Percentiles rank a stretch among this genome's conserved stretches.
These are phyloP conservation scores for Rosa multiflora DNA, from an alignment of 306 rosid species.

Conservation along the genomic window DNA sequence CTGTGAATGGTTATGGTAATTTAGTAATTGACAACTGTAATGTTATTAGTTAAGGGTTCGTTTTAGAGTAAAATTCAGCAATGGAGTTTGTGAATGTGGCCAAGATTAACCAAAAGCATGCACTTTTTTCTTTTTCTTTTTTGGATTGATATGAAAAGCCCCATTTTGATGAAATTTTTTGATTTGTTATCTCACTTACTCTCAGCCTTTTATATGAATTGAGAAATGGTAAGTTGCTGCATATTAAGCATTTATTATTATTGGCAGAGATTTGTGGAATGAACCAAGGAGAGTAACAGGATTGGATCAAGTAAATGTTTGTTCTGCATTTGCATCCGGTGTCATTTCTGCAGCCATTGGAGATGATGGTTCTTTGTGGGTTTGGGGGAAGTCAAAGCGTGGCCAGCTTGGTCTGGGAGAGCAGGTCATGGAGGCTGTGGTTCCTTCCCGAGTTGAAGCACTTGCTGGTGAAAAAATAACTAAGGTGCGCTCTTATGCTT, in stretches of 20 bases:
- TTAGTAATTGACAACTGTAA: too few species aligned
- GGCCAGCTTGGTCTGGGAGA: slow-evolving; percentile 94
- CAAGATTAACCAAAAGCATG: background rate
- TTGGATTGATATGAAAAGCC: background rate
- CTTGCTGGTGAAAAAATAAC: slow-evolving; percentile 61
- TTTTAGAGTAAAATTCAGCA: background rate
- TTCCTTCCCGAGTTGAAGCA: slow-evolving; percentile 63
- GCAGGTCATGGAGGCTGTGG: slow-evolving; percentile 45
- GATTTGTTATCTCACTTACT: background rate
- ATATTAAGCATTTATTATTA: slow-evolving; percentile 5
- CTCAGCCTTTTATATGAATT: background rate
- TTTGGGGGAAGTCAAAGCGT: slow-evolving; percentile 86
- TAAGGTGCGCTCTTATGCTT: slow-evolving; percentile 51
- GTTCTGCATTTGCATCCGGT: slow-evolving; percentile 78
- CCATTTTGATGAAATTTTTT: background rate
- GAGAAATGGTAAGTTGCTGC: slow-evolving; percentile 20
- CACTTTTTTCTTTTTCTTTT: background rate
- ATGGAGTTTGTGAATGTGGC: background rate
- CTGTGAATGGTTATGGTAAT: background rate
- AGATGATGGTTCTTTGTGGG: slow-evolving; percentile 83
- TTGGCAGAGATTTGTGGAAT: slow-evolving; percentile 70
- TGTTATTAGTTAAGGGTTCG: background rate
- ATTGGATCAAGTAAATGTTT: slow-evolving; percentile 54
- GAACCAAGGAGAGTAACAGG: slow-evolving; percentile 62
- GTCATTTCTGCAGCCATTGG: slow-evolving; percentile 80